Evolutionary conservation across 345 rosid species (phyloP).

Genomic region (Euphorbia tirucalli): DNA sequence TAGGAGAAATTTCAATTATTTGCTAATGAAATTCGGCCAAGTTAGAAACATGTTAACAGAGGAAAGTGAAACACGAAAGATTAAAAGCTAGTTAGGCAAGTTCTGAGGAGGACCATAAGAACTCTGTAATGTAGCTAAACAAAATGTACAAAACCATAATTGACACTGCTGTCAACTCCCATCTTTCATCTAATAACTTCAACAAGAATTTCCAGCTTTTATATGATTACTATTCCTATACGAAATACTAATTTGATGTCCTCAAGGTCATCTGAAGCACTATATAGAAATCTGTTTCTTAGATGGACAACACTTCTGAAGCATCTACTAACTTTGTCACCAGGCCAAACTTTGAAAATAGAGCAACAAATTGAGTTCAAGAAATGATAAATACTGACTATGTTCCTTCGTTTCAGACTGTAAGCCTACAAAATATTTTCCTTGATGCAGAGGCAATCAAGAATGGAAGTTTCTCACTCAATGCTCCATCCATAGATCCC

Average conservation of each 20-base stretch:
- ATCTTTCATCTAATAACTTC: slow-evolving; percentile 10
- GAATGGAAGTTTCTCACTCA: neutral
- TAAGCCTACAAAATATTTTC: neutral
- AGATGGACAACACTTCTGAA: neutral
- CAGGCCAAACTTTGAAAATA: neutral
- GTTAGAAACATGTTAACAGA: slow-evolving; percentile 8
- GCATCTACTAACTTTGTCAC: neutral
- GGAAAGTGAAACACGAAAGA: slow-evolving; percentile 11
- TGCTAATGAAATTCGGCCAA: slow-evolving; percentile 3
- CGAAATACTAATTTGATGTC: neutral
- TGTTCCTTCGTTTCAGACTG: neutral
- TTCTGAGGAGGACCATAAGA: neutral
- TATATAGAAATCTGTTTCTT: neutral
- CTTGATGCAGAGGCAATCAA: neutral
- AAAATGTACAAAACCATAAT: neutral
- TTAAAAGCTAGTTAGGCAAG: neutral
- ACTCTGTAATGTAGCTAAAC: neutral
- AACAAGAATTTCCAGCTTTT: neutral
- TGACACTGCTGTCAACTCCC: neutral
- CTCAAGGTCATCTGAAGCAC: neutral
- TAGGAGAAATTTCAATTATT: slow-evolving; percentile 9
- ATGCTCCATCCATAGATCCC: neutral
- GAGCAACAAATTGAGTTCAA: neutral
- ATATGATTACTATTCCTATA: neutral
- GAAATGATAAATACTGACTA: neutral